phyloP scores from a whole-genome alignment of 306 rosid species.

The Trichosanthes truncata region DNA sequence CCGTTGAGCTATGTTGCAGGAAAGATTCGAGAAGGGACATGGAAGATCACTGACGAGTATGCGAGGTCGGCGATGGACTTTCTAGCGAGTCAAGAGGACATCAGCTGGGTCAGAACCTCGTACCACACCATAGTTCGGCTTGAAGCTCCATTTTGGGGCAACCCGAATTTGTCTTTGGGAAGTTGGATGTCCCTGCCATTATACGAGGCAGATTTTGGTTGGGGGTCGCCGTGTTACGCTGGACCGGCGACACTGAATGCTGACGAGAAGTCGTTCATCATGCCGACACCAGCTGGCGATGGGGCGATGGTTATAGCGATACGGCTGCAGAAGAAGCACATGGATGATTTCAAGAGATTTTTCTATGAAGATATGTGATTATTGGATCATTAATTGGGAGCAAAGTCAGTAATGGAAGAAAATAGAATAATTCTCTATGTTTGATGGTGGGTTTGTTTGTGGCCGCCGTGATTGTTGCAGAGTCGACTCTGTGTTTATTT shows the following conservation, averaged over 20 bases:
- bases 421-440: too few relatives aligned
- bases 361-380: constrained; percentile 23
- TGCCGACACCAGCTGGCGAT: constrained; percentile 27
- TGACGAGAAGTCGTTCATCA: constrained; percentile 38
- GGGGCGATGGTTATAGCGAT: constrained; percentile 34
- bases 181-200: constrained; percentile 51
- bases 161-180: constrained; percentile 41
- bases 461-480: too few relatives aligned
- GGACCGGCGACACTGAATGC: constrained; percentile 36
- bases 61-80: constrained; percentile 27
- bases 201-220: constrained; percentile 49
- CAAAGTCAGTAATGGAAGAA: too few relatives aligned
- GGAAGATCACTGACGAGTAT: constrained; percentile 37
- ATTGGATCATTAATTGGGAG: too few relatives aligned
- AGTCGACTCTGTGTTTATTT: too few relatives aligned
- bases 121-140: not conserved
- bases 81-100: constrained; percentile 30
- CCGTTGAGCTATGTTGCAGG: constrained; percentile 42
- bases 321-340: constrained; percentile 34
- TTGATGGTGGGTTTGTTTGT: too few relatives aligned
- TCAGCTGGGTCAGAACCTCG: constrained; percentile 15
- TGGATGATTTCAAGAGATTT: constrained; percentile 45
- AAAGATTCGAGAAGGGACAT: constrained; percentile 38
- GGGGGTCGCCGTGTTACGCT: constrained; percentile 44
- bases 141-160: constrained; percentile 20